Conservation (phyloP, 441 rosid genomes). For the Adansonia madagascariensis region DNA sequence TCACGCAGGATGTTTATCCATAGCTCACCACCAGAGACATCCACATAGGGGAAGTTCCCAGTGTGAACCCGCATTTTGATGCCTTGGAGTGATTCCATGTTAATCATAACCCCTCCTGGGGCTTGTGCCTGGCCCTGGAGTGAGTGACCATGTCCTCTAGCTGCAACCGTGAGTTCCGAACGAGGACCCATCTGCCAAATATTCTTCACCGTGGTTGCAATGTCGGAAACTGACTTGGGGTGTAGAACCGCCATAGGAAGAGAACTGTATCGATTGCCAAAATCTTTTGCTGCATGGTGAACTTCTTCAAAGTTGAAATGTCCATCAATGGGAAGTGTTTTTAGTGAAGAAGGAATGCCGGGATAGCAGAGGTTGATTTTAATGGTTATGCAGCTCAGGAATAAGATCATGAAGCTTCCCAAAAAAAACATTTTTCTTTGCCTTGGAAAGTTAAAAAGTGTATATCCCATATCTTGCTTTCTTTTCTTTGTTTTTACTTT, state of each 20-base stretch:
- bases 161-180: constrained; percentile 82
- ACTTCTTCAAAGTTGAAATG: constrained; percentile 67
- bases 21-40: constrained; percentile 82
- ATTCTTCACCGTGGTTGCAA: constrained; percentile 70
- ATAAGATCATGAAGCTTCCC: constrained; percentile 58
- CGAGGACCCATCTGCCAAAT: constrained; percentile 81
- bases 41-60: constrained; percentile 60
- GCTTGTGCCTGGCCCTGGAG: constrained; percentile 94
- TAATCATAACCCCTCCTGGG: constrained; percentile 71
- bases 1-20: constrained; percentile 93
- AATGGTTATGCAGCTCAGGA: constrained; percentile 63
- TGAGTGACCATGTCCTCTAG: constrained; percentile 97
- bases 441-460: constrained; percentile 41
- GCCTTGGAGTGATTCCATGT: constrained; percentile 74
- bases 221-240: constrained; percentile 79
- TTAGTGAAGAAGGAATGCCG: constrained; percentile 60
- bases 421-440: constrained; percentile 50
- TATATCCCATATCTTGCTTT: constrained; percentile 47
- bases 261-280: constrained; percentile 71
- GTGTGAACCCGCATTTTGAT: constrained; percentile 52
- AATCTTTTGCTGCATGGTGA: constrained; percentile 77
- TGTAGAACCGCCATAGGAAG: constrained; percentile 76
- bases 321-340: constrained; percentile 64
- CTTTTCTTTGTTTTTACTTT: constrained; percentile 27
- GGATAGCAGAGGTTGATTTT: constrained; percentile 62